phyloP scores from a whole-genome alignment of 108 stramenopile species.

The Cyclotella atomus region DNA sequence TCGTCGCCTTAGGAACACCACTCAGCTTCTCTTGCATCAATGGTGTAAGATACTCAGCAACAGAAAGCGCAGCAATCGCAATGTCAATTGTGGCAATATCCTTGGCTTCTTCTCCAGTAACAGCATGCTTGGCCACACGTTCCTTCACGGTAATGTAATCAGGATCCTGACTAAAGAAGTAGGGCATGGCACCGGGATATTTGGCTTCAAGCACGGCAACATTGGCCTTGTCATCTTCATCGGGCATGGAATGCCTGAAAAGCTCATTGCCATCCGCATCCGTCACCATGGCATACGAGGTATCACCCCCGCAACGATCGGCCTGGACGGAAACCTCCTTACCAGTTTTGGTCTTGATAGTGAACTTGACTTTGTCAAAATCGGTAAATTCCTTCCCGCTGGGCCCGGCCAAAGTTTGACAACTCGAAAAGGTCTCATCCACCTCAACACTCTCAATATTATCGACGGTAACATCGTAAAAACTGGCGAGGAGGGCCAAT shows the following conservation, averaged over 20 bases:
- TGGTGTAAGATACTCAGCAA: conserved; percentile 89
- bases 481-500: conserved; percentile 84
- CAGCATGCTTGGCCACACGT: conserved; percentile 75
- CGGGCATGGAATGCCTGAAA: conserved; percentile 90
- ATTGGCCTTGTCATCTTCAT: conserved; percentile 88
- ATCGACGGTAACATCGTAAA: conserved; percentile 87
- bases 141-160: conserved; percentile 97
- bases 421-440: conserved; percentile 85
- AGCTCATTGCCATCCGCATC: conserved; percentile 75
- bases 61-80: conserved; percentile 86
- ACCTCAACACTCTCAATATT: conserved; percentile 84
- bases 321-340: conserved; percentile 87
- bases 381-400: conserved; percentile 87
- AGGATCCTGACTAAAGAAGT: conserved; percentile 94
- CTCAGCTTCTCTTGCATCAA: conserved; percentile 73
- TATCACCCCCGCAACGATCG: conserved; percentile 91
- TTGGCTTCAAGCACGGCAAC: conserved; percentile 77
- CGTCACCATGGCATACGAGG: conserved; percentile 78
- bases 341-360: conserved; percentile 91
- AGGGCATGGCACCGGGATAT: conserved; percentile 93
- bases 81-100: conserved; percentile 93
- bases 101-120: conserved; percentile 69
- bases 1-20: background rate
- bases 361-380: conserved; percentile 95
- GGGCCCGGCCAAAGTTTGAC: conserved; percentile 86